These are phyloP conservation scores for Chaetomiaceae sp. DNA, from an alignment of 2,329 filamentous ascomycete genomes.

Conservation along the genomic window DNA sequence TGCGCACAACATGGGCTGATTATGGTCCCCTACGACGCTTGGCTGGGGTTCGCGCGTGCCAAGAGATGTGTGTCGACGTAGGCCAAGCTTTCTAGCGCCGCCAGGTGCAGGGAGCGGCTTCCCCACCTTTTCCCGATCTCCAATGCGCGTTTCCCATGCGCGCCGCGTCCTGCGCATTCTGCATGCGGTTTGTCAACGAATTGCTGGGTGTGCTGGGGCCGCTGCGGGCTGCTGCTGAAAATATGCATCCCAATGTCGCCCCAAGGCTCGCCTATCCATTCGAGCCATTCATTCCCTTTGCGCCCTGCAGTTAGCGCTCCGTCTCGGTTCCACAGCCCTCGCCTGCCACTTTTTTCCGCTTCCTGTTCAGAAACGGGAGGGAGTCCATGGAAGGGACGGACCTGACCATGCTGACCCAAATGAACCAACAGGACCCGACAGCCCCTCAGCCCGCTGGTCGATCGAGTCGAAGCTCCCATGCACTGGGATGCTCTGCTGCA, in stretches of 20 bases:
- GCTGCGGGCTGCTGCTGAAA: slow-evolving; percentile 6
- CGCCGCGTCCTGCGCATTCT: slow-evolving; percentile 4
- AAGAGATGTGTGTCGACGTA: slow-evolving; percentile 15
- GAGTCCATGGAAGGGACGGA: too few species aligned
- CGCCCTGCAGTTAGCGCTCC: too few species aligned
- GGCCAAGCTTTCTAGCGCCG: slow-evolving; percentile 19
- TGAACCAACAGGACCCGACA: too few species aligned
- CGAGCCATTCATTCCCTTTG: too few species aligned
- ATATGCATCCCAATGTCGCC: slow-evolving; percentile 5
- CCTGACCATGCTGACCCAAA: too few species aligned
- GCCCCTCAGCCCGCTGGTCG: too few species aligned
- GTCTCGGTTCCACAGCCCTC: slow-evolving; percentile 1
- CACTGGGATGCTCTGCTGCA: too few species aligned
- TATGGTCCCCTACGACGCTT: slow-evolving; percentile 13
- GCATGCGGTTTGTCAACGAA: slow-evolving; percentile 10
- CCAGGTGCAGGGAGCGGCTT: slow-evolving; percentile 8
- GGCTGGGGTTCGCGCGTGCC: slow-evolving; percentile 7
- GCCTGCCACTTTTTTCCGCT: background rate
- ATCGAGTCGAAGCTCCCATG: background rate
- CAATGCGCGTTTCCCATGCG: slow-evolving; percentile 12
- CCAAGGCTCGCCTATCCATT: too few species aligned
- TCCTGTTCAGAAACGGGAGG: slow-evolving; percentile 1
- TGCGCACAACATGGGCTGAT: slow-evolving; percentile 16
- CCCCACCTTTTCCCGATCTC: slow-evolving; percentile 12
- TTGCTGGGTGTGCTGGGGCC: slow-evolving; percentile 5